Percentiles rank a stretch among this genome's conserved stretches.
Evolutionary conservation across 2,329 filamentous ascomycete species (phyloP).

Genomic region (Eurotiales sp.): DNA sequence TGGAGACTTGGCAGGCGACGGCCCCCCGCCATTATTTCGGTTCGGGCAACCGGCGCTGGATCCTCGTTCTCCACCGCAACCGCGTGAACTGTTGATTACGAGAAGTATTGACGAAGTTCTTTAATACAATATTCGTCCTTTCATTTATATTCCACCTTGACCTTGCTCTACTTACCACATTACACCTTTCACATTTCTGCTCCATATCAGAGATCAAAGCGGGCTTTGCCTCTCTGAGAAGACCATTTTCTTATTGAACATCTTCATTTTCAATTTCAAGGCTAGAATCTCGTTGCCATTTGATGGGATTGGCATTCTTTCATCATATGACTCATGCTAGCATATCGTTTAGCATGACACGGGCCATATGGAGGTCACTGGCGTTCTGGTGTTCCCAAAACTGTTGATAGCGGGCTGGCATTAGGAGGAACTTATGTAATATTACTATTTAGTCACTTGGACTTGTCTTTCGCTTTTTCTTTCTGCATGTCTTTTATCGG

Average conservation of each 20-base stretch:
- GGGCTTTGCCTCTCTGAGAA: constrained; percentile 36
- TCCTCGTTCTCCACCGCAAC: constrained; percentile 39
- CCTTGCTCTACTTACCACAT: neutral
- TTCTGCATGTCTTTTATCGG: constrained; percentile 3
- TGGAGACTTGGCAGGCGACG: constrained; percentile 29
- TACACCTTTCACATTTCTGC: constrained; percentile 16
- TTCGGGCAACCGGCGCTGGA: constrained; percentile 27
- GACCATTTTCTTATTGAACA: constrained; percentile 17
- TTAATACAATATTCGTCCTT: constrained; percentile 22
- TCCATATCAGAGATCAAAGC: constrained; percentile 36
- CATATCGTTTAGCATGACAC: constrained; percentile 14
- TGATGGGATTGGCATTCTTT: neutral
- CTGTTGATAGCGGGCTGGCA: constrained; percentile 29
- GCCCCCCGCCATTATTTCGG: constrained; percentile 14
- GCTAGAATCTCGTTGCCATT: neutral
- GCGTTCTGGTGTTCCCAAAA: constrained; percentile 6
- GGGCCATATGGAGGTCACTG: constrained; percentile 9
- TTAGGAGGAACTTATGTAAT: constrained; percentile 15
- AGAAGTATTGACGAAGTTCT: constrained; percentile 45
- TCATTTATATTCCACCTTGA: constrained; percentile 14
- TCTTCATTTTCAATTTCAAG: constrained; percentile 3
- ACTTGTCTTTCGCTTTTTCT: constrained; percentile 13
- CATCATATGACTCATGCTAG: constrained; percentile 1
- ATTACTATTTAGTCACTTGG: constrained; percentile 8
- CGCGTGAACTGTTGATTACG: constrained; percentile 39